Evolutionary conservation across 352 stramenopile genomes (phyloP).

Genomic region (Phytophthora agathidicida): DNA sequence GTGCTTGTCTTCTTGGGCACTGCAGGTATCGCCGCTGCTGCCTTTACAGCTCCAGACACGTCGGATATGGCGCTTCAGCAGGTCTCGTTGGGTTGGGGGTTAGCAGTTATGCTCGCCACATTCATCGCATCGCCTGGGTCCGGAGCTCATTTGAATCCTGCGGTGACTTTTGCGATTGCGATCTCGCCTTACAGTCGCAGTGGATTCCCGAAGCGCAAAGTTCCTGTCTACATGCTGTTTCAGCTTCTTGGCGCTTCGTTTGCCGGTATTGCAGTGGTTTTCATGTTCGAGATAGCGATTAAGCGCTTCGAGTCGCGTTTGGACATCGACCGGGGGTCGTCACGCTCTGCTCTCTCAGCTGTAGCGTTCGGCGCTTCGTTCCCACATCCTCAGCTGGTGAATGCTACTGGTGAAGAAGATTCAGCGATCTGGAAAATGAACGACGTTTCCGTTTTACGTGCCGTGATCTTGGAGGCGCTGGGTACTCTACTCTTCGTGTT

Average conservation of each 20-base stretch:
- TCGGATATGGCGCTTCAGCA: slow-evolving; percentile 19
- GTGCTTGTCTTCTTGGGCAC: slow-evolving; percentile 47
- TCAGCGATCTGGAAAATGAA: slow-evolving; percentile 8
- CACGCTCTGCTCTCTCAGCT: slow-evolving; percentile 58
- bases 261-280: slow-evolving; percentile 46
- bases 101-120: slow-evolving; percentile 60
- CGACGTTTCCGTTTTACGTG: slow-evolving; percentile 43
- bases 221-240: slow-evolving; percentile 60
- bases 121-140: slow-evolving; percentile 52
- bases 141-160: slow-evolving; percentile 75
- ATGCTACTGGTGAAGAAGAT: slow-evolving; percentile 5
- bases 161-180: slow-evolving; percentile 59
- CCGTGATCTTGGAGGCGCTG: slow-evolving; percentile 62
- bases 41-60: slow-evolving; percentile 13
- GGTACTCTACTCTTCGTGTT: slow-evolving; percentile 70
- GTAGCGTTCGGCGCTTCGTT: slow-evolving; percentile 78
- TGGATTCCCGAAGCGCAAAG: slow-evolving; percentile 43
- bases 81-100: slow-evolving; percentile 36
- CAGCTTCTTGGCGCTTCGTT: slow-evolving; percentile 64
- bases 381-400: slow-evolving; percentile 52
- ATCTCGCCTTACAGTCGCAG: slow-evolving; percentile 37
- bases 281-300: slow-evolving; percentile 59
- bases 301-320: slow-evolving; percentile 52
- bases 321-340: slow-evolving; percentile 30
- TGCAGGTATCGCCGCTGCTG: slow-evolving; percentile 25